These are phyloP conservation scores for Sindora glabra DNA, from an alignment of 306 rosid species.

Conservation along the genomic window DNA sequence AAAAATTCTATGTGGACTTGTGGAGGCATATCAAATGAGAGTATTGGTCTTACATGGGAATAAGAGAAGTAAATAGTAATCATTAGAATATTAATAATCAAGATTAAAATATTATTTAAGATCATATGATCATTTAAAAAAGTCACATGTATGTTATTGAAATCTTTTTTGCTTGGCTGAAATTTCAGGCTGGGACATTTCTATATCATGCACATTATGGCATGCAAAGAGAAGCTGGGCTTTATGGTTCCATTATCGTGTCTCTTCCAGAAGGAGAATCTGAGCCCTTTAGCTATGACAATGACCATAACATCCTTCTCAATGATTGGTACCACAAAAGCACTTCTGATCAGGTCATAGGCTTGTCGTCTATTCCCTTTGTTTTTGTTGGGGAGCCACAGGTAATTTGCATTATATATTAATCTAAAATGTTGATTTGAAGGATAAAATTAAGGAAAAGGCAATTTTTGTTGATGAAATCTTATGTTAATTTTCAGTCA, in stretches of 20 bases:
- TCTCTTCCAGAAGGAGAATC: conserved; percentile 30
- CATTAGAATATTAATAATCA: no score
- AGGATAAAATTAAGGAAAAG: neutral
- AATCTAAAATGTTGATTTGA: neutral
- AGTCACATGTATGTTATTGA: neutral
- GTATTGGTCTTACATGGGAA: no score
- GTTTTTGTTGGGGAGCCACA: conserved; percentile 44
- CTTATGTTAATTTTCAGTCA: conserved; percentile 23
- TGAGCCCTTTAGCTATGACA: conserved; percentile 39
- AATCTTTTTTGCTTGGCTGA: neutral
- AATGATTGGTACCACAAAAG: conserved; percentile 46
- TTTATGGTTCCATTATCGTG: conserved; percentile 37
- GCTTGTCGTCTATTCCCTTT: conserved; percentile 21
- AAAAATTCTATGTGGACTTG: no score
- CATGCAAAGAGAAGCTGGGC: conserved; percentile 48
- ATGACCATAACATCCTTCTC: conserved; percentile 40
- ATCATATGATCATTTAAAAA: no score
- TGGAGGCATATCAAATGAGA: no score
- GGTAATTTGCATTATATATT: conserved; percentile 2
- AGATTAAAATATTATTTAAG: no score
- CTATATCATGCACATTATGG: conserved; percentile 55
- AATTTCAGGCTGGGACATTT: conserved; percentile 42
- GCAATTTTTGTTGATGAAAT: neutral
- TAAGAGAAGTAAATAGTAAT: no score
- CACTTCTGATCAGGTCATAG: conserved; percentile 25